phyloP scores from a whole-genome alignment of 306 rosid genomes.

The Luffa acutangula region DNA sequence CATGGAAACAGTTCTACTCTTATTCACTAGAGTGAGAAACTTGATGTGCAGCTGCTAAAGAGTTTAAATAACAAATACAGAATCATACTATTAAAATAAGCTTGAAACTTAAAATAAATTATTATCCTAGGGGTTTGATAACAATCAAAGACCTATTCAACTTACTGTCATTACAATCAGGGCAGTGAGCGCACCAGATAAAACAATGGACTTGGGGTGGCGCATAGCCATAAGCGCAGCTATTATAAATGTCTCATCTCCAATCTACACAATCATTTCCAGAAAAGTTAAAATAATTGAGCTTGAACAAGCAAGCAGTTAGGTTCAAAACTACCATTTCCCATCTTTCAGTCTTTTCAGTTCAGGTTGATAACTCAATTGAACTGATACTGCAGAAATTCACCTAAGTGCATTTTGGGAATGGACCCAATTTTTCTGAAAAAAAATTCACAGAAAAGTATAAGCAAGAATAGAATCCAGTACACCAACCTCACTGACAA shows the following conservation, averaged over 20 bases:
- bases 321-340: background rate
- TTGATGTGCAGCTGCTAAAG: slow-evolving; percentile 17
- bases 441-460: background rate
- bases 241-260: slow-evolving; percentile 96
- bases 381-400: background rate
- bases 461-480: background rate
- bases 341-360: background rate
- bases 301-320: background rate
- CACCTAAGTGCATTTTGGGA: background rate
- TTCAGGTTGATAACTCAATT: background rate
- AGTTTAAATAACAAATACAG: slow-evolving; percentile 13
- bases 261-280: slow-evolving; percentile 51
- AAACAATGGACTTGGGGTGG: slow-evolving; percentile 88
- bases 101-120: slow-evolving; percentile 11
- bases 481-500: slow-evolving; percentile 89
- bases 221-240: slow-evolving; percentile 99
- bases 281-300: background rate
- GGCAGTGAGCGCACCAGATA: slow-evolving; percentile 89
- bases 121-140: background rate
- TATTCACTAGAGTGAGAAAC: slow-evolving; percentile 16
- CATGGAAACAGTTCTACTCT: slow-evolving; percentile 25
- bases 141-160: background rate
- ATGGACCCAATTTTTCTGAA: background rate
- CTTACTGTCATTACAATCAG: slow-evolving; percentile 89
- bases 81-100: slow-evolving; percentile 12